Base-by-base conservation (phyloP, 768 basidiomycete species). In the Suillus ampliporus region DNA sequence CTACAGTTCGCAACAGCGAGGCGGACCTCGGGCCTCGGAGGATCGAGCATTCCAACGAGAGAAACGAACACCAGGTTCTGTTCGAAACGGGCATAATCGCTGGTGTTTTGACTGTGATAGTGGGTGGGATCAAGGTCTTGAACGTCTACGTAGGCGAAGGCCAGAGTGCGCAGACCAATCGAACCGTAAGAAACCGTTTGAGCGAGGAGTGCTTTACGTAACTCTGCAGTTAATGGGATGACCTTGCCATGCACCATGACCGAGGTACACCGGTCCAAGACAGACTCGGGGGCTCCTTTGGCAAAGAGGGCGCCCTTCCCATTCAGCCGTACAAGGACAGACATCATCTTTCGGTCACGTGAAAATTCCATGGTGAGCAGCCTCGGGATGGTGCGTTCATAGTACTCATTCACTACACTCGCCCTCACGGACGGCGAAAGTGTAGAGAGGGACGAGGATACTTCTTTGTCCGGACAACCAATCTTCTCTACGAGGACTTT, bases 291-390 rank as follows among this genome's bases (percentile, higher is more conserved):
- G 3, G 97, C 97, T 41, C 97, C 97, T 76, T 99, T 99, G 74
- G 91, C 95, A 72, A 96, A 91, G 6, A 99, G 82, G 9, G 91
- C 84, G n/a, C 92, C 92, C 5, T 76, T 77, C 2, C 84, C 84
- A 61, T 87, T 85, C 60, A 87, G 82, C 64, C 80, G 85, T 43
- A 94, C 92, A 57, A 99, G 87, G 57, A 98, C 96, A 23, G 97
- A 97, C 97, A 99, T 99, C 88, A 96, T 97, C 80, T 98, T 99
- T 72, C 97, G 91, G 77, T 99, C 97, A 21, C 97, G 89, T 23
- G 95, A 94, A 78, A 99, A 99, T 76, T 99, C 97, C 76, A 99
- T 97, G 9, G 96, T 99, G 68, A 97, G 80, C 15, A 97, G 84
- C 62, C 95, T 89, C 19, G 88, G 82, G 71, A 94, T 89, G 17